phyloP scores from a whole-genome alignment of 148 eudicot genomes.

The Silene uniflora region DNA sequence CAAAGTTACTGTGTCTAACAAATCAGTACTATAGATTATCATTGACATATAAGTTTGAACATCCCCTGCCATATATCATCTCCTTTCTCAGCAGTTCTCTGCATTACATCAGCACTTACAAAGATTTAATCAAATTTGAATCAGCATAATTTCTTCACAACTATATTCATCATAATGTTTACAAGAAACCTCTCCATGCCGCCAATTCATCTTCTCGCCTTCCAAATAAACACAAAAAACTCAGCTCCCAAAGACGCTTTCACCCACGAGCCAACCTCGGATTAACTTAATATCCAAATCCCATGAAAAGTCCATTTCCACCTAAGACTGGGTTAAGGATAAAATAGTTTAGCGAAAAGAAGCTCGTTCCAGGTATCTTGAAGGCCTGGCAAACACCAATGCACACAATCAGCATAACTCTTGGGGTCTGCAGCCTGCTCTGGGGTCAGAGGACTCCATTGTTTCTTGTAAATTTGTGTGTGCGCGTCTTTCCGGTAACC shows the following conservation, averaged over 20 bases:
- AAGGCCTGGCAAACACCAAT: constrained; percentile 91
- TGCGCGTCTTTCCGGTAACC: constrained; percentile 85
- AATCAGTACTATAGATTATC: too few species aligned
- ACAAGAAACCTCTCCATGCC: constrained; percentile 10
- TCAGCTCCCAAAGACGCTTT: constrained; percentile 6
- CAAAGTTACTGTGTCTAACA: too few species aligned
- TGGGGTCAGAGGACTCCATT: constrained; percentile 69
- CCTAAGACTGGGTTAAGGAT: constrained; percentile 36
- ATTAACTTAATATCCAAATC: background rate
- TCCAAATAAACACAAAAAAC: background rate
- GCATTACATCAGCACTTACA: constrained; percentile 19
- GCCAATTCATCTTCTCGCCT: constrained; percentile 8
- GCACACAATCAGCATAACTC: constrained; percentile 88
- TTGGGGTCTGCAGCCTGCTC: constrained; percentile 74
- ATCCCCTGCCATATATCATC: background rate
- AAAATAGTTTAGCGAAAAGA: constrained; percentile 77
- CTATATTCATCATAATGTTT: background rate
- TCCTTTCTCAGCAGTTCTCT: background rate
- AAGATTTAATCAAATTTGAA: constrained; percentile 21
- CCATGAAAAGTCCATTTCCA: background rate
- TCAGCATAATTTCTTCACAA: constrained; percentile 7
- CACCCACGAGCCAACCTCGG: constrained; percentile 12
- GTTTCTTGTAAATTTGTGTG: constrained; percentile 89
- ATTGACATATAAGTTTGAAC: too few species aligned
- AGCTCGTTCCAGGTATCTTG: constrained; percentile 99